Evolutionary conservation across 805 yeast genomes (phyloP).

Genomic region (Diddensiella santjacobensis): DNA sequence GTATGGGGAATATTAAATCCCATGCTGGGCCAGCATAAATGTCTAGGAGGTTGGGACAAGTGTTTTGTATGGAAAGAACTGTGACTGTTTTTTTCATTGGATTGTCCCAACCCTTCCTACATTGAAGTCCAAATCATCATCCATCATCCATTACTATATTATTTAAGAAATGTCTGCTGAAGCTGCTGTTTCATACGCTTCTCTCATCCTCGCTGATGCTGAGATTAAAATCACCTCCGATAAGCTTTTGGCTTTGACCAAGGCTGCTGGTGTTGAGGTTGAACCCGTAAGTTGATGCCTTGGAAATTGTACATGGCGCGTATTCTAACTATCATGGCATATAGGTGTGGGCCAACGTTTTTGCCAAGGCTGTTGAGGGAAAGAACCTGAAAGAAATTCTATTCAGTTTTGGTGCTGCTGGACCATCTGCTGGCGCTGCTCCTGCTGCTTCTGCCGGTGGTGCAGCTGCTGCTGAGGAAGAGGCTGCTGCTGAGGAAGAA

Average conservation of each 20-base stretch:
- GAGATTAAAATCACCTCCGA: conserved; percentile 89
- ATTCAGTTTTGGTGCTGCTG: conserved; percentile 61
- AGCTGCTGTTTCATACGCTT: conserved; percentile 96
- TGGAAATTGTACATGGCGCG: too few species aligned
- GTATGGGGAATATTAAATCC: too few species aligned
- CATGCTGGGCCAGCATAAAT: not conserved
- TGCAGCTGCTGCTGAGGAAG: conserved; percentile 61
- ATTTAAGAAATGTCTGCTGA: conserved; percentile 37
- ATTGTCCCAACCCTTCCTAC: conserved; percentile 4
- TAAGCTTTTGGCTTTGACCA: conserved; percentile 72
- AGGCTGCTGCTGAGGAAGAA: conserved; percentile 52
- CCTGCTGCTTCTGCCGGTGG: conserved; percentile 59
- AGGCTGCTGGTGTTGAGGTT: conserved; percentile 77
- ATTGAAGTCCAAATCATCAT: conserved; percentile 1
- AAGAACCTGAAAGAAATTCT: conserved; percentile 80
- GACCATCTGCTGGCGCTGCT: conserved; percentile 67
- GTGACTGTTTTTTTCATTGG: conserved; percentile 1
- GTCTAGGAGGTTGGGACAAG: not conserved
- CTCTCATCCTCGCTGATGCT: conserved; percentile 96
- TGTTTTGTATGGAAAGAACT: not conserved
- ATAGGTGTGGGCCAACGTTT: conserved; percentile 78
- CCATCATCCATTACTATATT: not conserved
- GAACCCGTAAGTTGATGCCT: conserved; percentile 46
- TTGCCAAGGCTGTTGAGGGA: conserved; percentile 85
- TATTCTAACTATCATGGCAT: conserved; percentile 5